phyloP scores from a whole-genome alignment of 306 rosid genomes.

The Dryas drummondii region DNA sequence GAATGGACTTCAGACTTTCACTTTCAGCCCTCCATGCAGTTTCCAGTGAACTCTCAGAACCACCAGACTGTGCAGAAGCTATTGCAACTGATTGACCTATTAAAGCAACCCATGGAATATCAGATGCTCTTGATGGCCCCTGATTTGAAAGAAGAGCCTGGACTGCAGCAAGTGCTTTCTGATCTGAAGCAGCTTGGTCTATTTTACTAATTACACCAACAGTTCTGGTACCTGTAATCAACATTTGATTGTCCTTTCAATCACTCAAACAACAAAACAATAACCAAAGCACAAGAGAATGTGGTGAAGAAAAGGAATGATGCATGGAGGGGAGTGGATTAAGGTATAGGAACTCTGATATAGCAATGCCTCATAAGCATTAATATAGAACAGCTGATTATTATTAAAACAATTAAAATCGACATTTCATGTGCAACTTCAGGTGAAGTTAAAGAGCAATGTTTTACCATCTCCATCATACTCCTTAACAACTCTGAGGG shows the following conservation, averaged over 20 bases:
- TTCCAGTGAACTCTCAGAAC: constrained; percentile 89
- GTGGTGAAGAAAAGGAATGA: constrained; percentile 17
- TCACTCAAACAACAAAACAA: constrained; percentile 21
- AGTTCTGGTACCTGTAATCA: constrained; percentile 77
- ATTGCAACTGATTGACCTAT: constrained; percentile 94
- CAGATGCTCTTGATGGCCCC: constrained; percentile 84
- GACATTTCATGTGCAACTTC: not conserved
- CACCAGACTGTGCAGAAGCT: constrained; percentile 93
- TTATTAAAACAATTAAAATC: not conserved
- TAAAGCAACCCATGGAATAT: constrained; percentile 93
- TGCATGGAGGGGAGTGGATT: not conserved
- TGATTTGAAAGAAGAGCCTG: constrained; percentile 87
- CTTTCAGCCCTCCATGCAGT: constrained; percentile 99
- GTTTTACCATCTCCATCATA: constrained; percentile 77
- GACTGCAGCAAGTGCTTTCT: constrained; percentile 89
- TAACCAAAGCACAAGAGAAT: not conserved
- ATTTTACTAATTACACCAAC: constrained; percentile 89
- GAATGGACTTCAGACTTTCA: constrained; percentile 90
- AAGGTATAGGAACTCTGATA: not conserved
- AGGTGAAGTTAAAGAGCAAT: constrained; percentile 11
- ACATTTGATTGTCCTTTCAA: constrained; percentile 14
- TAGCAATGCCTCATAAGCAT: not conserved
- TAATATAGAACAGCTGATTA: not conserved
- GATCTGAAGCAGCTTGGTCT: constrained; percentile 93
- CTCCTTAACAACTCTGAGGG: constrained; percentile 80